Base-by-base conservation (phyloP, 257 asterid genomes). In the Thymus mandschuricus region DNA sequence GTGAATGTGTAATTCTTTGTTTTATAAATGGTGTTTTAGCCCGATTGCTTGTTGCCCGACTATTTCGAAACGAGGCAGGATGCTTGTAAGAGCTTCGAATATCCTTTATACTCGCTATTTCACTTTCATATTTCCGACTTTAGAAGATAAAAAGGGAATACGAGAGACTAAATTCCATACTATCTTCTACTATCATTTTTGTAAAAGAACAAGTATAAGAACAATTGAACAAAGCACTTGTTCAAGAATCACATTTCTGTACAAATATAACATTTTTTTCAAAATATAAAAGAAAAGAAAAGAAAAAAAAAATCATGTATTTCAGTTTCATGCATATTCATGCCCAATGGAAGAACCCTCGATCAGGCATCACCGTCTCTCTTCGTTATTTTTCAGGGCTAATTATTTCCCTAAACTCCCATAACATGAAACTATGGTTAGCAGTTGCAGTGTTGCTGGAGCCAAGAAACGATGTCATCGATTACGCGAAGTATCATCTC, bases 401-500 rank as follows among this genome's bases (percentile, higher is more conserved):
- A 28, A 12, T 30, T 9, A 1, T 30, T 9, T 10, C 15, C 35
- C 4, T 51, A 3, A 10, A 44, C 8, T 38, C 41, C 41, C 4
- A 38, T 38, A 38, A 38, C n/a, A 55, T 9, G n/a, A 30, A 31
- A 30, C 29, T 29, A 50, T 10, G 72, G 8, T 54, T 56, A 72
- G 61, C 83, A 80, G 78, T 79, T 89, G 57, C 82, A 78, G 73
- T 78, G 90, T 34, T 80, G 65, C 10, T 82, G 84, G 31, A 88
- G 88, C 95, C 95, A 88, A 68, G 86, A 80, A 50, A 86, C 66
- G 69, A 88, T 86, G 68, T 88, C 95, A 12, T 30, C 78, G 27
- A 88, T 76, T 12, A 86, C 86, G 27, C 56, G 49, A 21, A 64
- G 82, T 64, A 86, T 82, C 34, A 63, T 74, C 56, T 88, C 91